Conservation (phyloP, 768 basidiomycete species). For the Hemileccinum rubropunctum region DNA sequence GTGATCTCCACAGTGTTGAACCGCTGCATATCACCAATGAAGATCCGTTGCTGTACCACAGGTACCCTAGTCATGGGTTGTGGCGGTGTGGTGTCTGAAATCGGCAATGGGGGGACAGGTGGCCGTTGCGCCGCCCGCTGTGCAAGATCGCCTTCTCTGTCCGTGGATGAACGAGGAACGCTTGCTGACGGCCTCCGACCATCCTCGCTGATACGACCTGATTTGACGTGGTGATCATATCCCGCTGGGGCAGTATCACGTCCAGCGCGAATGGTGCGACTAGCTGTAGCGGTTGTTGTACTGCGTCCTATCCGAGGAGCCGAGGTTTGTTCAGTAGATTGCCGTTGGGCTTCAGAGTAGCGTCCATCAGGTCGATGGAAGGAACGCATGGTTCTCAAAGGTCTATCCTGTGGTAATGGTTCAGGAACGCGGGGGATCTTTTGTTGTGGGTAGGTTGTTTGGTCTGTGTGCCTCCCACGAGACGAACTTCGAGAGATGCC, state of each 20-base stretch:
- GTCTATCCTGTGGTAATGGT: conserved; percentile 18
- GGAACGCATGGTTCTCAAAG: conserved; percentile 53
- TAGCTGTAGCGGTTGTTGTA: conserved; percentile 28
- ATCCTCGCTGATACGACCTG: conserved; percentile 28
- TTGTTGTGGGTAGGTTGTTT: conserved; percentile 17
- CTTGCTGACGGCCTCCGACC: conserved; percentile 18
- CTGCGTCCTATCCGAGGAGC: conserved; percentile 36
- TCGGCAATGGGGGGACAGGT: conserved; percentile 39
- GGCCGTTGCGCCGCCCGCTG: conserved; percentile 30
- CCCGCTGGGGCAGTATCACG: conserved; percentile 13
- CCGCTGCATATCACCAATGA: conserved; percentile 73
- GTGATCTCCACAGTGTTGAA: conserved; percentile 74
- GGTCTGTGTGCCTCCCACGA: conserved; percentile 15
- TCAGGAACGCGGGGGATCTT: conserved; percentile 20
- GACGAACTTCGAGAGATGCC: conserved; percentile 24
- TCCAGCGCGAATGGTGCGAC: conserved; percentile 13
- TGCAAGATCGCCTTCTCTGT: conserved; percentile 23
- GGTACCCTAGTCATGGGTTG: conserved; percentile 24
- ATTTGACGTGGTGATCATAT: conserved; percentile 18
- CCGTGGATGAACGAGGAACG: conserved; percentile 20
- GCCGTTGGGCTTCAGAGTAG: conserved; percentile 33
- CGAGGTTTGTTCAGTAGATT: conserved; percentile 29
- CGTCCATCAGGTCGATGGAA: conserved; percentile 52
- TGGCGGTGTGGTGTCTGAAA: conserved; percentile 34
- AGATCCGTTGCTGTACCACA: conserved; percentile 66